Evolutionary conservation across 768 basidiomycete genomes (phyloP).

Genomic region (Leucosporidium yakuticum): DNA sequence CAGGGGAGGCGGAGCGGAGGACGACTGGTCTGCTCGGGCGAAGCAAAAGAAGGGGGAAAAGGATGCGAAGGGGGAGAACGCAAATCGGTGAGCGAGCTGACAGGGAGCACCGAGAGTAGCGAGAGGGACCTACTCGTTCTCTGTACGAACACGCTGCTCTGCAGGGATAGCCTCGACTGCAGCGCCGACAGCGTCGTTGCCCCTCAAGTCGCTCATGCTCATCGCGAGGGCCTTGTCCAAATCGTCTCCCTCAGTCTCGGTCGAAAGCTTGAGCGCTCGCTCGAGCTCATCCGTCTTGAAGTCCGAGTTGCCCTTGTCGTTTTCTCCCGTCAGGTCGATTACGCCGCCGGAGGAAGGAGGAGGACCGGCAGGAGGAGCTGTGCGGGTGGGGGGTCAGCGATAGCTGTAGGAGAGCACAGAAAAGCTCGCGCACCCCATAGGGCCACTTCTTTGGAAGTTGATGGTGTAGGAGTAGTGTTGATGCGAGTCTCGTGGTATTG

Average conservation of each 20-base stretch:
- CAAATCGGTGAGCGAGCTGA: not conserved
- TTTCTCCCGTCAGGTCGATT: slow-evolving; percentile 15
- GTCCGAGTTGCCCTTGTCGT: no score
- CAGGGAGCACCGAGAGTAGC: not conserved
- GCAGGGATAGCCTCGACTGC: slow-evolving; percentile 6
- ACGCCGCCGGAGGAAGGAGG: not conserved
- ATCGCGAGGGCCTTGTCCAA: slow-evolving; percentile 23
- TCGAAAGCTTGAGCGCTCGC: slow-evolving; percentile 5
- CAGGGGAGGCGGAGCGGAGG: slow-evolving; percentile 13
- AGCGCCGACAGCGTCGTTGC: not conserved
- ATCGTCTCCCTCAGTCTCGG: slow-evolving; percentile 16
- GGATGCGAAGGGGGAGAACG: not conserved
- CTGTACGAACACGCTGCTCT: not conserved
- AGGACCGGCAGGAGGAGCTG: not conserved
- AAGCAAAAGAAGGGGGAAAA: no score
- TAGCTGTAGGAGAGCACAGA: not conserved
- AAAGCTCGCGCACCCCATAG: not conserved
- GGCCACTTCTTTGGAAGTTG: not conserved
- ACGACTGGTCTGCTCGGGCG: slow-evolving; percentile 3
- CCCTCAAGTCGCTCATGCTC: slow-evolving; percentile 12
- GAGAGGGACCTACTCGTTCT: no score
- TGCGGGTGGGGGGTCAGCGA: not conserved
- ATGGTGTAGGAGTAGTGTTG: not conserved
- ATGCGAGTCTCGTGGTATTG: not conserved
- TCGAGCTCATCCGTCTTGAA: slow-evolving; percentile 11